phyloP scores from a whole-genome alignment of 768 basidiomycete genomes.

The Serpula lacrymans region DNA sequence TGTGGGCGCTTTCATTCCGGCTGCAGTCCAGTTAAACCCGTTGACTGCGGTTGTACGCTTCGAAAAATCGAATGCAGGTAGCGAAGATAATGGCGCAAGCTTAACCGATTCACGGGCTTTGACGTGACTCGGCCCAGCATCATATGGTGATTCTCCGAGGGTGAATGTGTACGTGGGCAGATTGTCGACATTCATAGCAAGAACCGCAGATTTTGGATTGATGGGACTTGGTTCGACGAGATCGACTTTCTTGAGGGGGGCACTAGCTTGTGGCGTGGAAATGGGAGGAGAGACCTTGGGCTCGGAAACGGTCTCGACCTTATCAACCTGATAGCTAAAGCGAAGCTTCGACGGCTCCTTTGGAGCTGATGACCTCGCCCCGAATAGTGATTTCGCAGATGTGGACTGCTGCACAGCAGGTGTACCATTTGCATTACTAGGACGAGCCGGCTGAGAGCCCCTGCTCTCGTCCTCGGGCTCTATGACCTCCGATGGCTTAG shows the following conservation, averaged over 20 bases:
- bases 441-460: slow-evolving; percentile 14
- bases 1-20: slow-evolving; percentile 49
- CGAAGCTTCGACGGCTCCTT: slow-evolving; percentile 80
- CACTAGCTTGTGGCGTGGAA: slow-evolving; percentile 3
- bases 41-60: slow-evolving; percentile 21
- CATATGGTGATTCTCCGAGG: slow-evolving; percentile 8
- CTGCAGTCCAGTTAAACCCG: slow-evolving; percentile 61
- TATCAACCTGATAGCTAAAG: slow-evolving; percentile 63
- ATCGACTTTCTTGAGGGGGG: slow-evolving; percentile 14
- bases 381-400: slow-evolving; percentile 16
- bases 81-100: slow-evolving; percentile 33
- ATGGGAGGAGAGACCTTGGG: slow-evolving; percentile 1
- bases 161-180: slow-evolving; percentile 35
- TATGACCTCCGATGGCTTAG: slow-evolving; percentile 36
- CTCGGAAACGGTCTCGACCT: slow-evolving; percentile 30
- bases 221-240: slow-evolving; percentile 11
- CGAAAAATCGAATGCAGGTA: slow-evolving; percentile 44
- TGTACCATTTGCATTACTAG: no score
- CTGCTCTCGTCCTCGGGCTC: slow-evolving; percentile 31
- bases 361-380: slow-evolving; percentile 54
- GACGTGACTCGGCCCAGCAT: slow-evolving; percentile 18
- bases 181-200: slow-evolving; percentile 24
- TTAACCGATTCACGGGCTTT: slow-evolving; percentile 35
- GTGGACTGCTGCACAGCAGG: no score
- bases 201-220: slow-evolving; percentile 22